A percentile compares a stretch with the other conserved stretches of the same genome.
Conservation (phyloP, 495 filamentous ascomycete genomes). For the Penicillium macrosclerotiorum region DNA sequence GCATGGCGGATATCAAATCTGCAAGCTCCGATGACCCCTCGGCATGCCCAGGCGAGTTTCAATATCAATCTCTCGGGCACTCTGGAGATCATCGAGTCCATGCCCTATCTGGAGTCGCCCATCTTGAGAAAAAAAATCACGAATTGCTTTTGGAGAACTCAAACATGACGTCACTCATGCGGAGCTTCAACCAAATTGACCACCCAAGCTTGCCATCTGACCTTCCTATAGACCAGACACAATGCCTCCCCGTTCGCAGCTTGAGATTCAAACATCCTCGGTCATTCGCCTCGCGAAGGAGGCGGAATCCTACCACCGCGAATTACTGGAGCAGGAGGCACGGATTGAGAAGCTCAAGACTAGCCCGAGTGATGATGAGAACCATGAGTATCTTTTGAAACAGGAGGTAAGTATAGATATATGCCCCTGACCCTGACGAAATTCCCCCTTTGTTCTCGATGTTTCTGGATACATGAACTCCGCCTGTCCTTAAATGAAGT, state of each 20-base stretch:
- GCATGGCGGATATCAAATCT: neutral
- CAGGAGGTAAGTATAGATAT: conserved; percentile 76
- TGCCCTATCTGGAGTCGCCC: neutral
- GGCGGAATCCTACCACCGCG: conserved; percentile 83
- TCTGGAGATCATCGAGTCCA: neutral
- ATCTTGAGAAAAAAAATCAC: neutral
- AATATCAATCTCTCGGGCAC: neutral
- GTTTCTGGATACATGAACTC: too few species aligned
- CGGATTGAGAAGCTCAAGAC: conserved; percentile 64
- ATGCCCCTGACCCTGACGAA: neutral
- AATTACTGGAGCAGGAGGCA: conserved; percentile 67
- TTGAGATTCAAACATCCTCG: conserved; percentile 69
- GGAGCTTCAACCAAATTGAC: neutral
- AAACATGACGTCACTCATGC: conserved; percentile 4
- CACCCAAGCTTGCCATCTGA: neutral
- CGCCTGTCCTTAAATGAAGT: neutral
- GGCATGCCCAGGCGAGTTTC: neutral
- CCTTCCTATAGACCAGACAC: conserved; percentile 7
- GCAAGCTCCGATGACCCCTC: neutral
- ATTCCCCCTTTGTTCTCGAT: too few species aligned
- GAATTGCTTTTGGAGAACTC: too few species aligned
- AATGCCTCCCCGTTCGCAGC: conserved; percentile 72
- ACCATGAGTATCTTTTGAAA: conserved; percentile 67
- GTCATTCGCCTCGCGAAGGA: conserved; percentile 87
- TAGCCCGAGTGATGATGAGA: conserved; percentile 58